phyloP scores from a whole-genome alignment of 306 rosid genomes.

The Prunus dulcis region DNA sequence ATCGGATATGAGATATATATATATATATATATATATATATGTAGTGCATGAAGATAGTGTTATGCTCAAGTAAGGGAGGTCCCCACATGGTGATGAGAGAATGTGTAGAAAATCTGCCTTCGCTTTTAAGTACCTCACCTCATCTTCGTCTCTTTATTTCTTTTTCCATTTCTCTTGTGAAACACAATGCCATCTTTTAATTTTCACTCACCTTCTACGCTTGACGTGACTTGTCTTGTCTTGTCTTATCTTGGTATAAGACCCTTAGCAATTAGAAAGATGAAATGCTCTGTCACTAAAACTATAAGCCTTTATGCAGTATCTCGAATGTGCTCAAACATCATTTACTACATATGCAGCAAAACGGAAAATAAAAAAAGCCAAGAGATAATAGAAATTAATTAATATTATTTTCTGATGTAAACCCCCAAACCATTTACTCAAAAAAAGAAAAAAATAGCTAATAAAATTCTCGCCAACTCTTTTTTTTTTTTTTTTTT shows the following conservation, averaged over 20 bases:
- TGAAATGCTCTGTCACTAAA: not conserved
- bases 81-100: conserved; percentile 32
- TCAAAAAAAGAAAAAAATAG: conserved; percentile 21
- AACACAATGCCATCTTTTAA: conserved; percentile 19
- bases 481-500: not conserved
- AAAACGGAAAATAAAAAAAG: not conserved
- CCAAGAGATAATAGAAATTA: conserved; percentile 19
- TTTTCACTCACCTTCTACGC: not conserved
- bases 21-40: not conserved
- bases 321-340: not conserved
- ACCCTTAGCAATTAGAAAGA: not conserved
- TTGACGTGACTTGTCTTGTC: no score
- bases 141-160: conserved; percentile 25
- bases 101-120: conserved; percentile 61
- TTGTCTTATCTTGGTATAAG: no score
- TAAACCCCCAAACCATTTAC: conserved; percentile 63
- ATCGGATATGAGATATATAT: not conserved
- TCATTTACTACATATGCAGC: conserved; percentile 12
- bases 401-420: conserved; percentile 44
- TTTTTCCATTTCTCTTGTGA: conserved; percentile 31
- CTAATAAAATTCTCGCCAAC: conserved; percentile 22
- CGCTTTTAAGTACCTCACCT: conserved; percentile 44
- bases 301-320: not conserved
- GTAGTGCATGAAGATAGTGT: conserved; percentile 52
- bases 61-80: conserved; percentile 56